Base-by-base conservation (phyloP, 495 filamentous ascomycete species). In the Penicillium maclennaniae region DNA sequence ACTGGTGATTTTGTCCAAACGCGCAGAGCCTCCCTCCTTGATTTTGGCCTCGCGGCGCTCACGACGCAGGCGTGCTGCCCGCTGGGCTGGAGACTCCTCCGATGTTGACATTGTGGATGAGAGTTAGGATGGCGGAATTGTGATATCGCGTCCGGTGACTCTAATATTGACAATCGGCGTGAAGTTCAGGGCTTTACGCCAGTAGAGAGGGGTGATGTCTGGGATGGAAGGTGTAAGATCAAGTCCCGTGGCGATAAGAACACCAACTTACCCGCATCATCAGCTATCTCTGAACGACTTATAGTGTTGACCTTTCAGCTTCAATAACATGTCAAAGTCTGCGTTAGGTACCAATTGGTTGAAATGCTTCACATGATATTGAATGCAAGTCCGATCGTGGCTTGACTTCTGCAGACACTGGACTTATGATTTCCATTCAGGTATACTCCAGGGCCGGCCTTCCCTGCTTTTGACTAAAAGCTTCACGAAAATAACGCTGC, bases 31-130 rank as follows among this genome's bases (percentile, higher is more conserved):
- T 45, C 87, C 88, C 50, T 87, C 88, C 59, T 82, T 85, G 70
- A 97, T 87, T 74, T 95, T 96, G 26, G 91, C 89, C 70, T 95
- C 88, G 20, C 91, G 83, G 36, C 90, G 85, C 68, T 96, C 91
- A 56, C 93, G 91, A 56, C 92, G 90, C 36, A 91, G 78, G 17
- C 91, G 87, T 23, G 89, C 87, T 66, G 92, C 85, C 56, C 87
- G 67, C 55, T 85, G 83, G 28, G 78, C 79, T 17, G 81, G 73
- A 1, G 81, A 81, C 61, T 83, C 80, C 25, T 78, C 76, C 37
- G 70, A 45, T 14, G 71, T 64, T 23, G 68, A 73, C 70, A 74
- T 76, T 3, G 16, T 3, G 20, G 19, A 15, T 7, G 34, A 28
- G 15, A 21, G 43, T 8, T 28, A 9, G 14, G 7, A 27, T 7